A percentile compares a stretch with the other conserved stretches of the same genome.
Conservation (phyloP, 306 rosid genomes). For the Lathyrus sativus region DNA sequence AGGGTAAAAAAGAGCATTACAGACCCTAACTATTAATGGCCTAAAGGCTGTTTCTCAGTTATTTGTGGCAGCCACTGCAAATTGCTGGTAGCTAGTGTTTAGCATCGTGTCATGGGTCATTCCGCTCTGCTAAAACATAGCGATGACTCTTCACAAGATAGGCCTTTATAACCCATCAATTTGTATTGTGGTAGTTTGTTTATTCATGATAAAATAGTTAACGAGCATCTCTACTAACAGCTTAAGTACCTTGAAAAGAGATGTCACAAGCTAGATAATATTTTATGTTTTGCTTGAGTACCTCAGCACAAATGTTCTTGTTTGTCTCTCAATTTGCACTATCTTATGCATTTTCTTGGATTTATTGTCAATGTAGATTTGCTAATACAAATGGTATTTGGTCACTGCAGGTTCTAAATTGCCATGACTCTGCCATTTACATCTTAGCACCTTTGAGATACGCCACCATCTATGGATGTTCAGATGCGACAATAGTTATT, state of each 20-base stretch:
- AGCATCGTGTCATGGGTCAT: too few species aligned
- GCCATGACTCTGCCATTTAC: slow-evolving; percentile 81
- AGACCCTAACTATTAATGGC: not conserved
- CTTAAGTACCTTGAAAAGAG: slow-evolving; percentile 25
- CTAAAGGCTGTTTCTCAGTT: too few species aligned
- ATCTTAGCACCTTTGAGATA: slow-evolving; percentile 88
- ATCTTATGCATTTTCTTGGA: slow-evolving; percentile 3
- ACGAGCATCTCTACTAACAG: not conserved
- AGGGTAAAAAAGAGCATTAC: not conserved
- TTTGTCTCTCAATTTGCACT: slow-evolving; percentile 13
- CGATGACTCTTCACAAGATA: not conserved
- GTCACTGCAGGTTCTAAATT: slow-evolving; percentile 78
- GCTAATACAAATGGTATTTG: slow-evolving; percentile 32
- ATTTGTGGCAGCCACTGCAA: too few species aligned
- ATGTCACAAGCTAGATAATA: slow-evolving; percentile 23
- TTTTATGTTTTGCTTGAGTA: slow-evolving; percentile 19
- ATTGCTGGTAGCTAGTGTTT: too few species aligned
- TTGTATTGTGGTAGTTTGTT: slow-evolving; percentile 12
- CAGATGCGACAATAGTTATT: slow-evolving; percentile 88
- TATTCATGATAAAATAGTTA: not conserved
- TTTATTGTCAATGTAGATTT: slow-evolving; percentile 16
- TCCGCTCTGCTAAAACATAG: too few species aligned
- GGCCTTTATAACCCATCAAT: not conserved
- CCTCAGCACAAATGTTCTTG: slow-evolving; percentile 3
- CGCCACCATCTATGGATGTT: slow-evolving; percentile 93